A percentile compares a stretch with the other conserved stretches of the same genome.
These are phyloP conservation scores for apple (Malus domestica) DNA, from an alignment of 306 rosid genomes.

Conservation along the genomic window DNA sequence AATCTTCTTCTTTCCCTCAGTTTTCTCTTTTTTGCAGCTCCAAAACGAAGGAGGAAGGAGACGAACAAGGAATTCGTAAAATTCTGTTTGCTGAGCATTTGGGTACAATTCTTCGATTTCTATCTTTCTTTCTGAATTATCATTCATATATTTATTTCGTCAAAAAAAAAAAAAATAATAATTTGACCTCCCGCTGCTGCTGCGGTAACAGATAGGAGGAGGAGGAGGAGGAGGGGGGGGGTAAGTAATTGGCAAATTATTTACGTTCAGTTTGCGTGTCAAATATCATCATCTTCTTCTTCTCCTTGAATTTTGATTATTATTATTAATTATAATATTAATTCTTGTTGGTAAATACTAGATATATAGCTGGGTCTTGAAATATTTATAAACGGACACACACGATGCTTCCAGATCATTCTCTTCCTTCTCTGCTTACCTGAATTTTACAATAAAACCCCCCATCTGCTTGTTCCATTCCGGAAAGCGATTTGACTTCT, in stretches of 20 bases:
- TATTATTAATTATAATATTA: background rate
- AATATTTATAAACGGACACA: no score
- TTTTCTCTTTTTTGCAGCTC: background rate
- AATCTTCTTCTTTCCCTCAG: constrained; percentile 6
- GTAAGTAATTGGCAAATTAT: background rate
- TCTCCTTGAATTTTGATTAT: background rate
- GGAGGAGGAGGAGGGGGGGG: no score
- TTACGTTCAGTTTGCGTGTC: background rate
- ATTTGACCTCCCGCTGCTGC: no score
- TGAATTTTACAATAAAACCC: background rate
- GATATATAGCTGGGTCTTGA: no score
- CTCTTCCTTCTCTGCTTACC: background rate
- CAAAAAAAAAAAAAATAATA: no score
- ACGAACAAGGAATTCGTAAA: background rate
- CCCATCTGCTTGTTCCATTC: background rate
- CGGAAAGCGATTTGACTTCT: background rate
- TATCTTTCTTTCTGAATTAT: background rate
- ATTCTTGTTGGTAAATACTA: background rate
- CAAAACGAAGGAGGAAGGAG: background rate
- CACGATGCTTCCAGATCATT: no score
- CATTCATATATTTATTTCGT: no score
- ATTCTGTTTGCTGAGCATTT: background rate
- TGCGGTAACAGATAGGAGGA: background rate
- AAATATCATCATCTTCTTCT: background rate
- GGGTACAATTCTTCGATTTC: background rate